Conservation (phyloP, 2,329 filamentous ascomycete species). For the Aspergillus ochraceoroseus region DNA sequence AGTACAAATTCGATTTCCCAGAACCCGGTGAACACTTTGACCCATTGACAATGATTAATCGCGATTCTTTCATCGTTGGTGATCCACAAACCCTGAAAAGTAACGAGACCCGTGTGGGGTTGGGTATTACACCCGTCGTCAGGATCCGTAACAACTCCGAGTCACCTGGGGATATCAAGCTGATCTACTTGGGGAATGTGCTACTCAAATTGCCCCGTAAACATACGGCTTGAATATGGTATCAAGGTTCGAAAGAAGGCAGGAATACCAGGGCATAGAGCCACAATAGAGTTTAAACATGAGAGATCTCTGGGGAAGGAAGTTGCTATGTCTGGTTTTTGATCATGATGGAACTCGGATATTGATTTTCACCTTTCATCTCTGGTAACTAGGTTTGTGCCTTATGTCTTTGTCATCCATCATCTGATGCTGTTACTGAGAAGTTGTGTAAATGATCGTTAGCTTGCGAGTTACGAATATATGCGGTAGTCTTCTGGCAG, state of each 20-base stretch:
- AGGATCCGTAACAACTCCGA: constrained; percentile 20
- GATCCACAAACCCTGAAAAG: constrained; percentile 15
- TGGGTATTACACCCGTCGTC: constrained; percentile 25
- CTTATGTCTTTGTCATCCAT: not conserved
- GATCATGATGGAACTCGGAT: not conserved
- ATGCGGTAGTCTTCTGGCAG: no score
- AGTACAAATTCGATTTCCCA: constrained; percentile 27
- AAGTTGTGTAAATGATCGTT: no score
- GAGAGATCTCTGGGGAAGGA: no score
- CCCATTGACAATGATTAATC: constrained; percentile 24
- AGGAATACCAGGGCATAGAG: no score
- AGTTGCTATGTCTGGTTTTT: no score
- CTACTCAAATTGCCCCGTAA: constrained; percentile 16
- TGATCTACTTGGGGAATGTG: constrained; percentile 21
- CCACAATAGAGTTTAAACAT: no score
- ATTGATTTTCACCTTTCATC: not conserved
- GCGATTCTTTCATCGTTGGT: constrained; percentile 19
- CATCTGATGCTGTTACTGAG: not conserved
- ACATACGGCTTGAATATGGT: constrained; percentile 1
- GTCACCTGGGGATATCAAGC: constrained; percentile 5
- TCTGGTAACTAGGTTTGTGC: not conserved
- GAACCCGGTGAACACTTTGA: constrained; percentile 24
- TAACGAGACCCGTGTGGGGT: constrained; percentile 17
- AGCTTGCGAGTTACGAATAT: no score
- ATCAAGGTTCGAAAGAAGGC: no score